Evolutionary conservation across 306 rosid genomes (phyloP).

Genomic region (Pterocarpus santalinus): DNA sequence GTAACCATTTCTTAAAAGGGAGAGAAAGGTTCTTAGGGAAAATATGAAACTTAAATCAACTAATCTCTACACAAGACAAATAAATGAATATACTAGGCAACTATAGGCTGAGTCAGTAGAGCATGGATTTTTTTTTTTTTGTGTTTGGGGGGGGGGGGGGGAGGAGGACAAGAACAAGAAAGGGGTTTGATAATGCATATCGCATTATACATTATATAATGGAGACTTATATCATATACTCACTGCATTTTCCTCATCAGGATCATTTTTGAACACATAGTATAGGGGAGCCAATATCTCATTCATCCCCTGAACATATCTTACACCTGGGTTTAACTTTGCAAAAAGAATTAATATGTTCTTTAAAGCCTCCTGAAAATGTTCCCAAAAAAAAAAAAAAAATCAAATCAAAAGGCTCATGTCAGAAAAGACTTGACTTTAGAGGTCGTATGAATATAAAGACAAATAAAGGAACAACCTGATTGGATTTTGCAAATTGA

Average conservation of each 20-base stretch:
- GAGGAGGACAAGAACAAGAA: background rate
- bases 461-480: slow-evolving; percentile 54
- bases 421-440: slow-evolving; percentile 4
- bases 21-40: background rate
- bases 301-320: slow-evolving; percentile 99
- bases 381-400: slow-evolving; percentile 2
- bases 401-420: slow-evolving; percentile 39
- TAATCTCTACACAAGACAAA: slow-evolving; percentile 1
- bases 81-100: background rate
- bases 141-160: no score
- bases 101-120: background rate
- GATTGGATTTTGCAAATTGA: slow-evolving; percentile 85
- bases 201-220: slow-evolving; percentile 5
- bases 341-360: slow-evolving; percentile 88
- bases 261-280: slow-evolving; percentile 89
- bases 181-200: slow-evolving; percentile 13
- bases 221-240: slow-evolving; percentile 48
- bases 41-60: slow-evolving; percentile 18
- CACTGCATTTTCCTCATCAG: slow-evolving; percentile 89
- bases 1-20: slow-evolving; percentile 13
- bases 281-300: slow-evolving; percentile 94
- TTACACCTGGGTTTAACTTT: slow-evolving; percentile 94
- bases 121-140: slow-evolving; percentile 18
- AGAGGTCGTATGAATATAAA: slow-evolving; percentile 23
- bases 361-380: slow-evolving; percentile 88